Conservation (phyloP, 148 eudicot species). For the Cornus florida region DNA sequence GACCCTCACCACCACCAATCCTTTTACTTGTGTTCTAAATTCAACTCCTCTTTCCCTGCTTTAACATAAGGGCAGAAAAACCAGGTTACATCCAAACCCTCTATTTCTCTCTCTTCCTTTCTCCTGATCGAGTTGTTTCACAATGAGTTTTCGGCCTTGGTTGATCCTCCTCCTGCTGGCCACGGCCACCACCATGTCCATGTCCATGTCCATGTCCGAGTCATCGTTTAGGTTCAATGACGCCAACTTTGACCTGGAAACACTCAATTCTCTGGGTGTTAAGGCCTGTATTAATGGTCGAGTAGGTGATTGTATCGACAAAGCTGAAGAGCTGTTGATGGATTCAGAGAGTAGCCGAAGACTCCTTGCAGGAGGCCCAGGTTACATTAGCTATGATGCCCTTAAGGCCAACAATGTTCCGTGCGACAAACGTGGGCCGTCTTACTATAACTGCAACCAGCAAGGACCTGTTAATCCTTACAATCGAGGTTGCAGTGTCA, state of each 20-base stretch:
- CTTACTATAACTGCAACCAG: conserved; percentile 21
- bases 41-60: background rate
- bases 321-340: conserved; percentile 23
- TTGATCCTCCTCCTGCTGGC: conserved; percentile 8
- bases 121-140: background rate
- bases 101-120: conserved; percentile 6
- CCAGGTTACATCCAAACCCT: background rate
- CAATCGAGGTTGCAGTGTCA: conserved; percentile 11
- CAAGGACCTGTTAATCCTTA: conserved; percentile 16
- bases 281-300: background rate
- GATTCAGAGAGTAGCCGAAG: conserved; percentile 18
- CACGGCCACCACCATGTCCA: background rate
- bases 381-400: conserved; percentile 19
- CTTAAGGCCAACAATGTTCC: conserved; percentile 5
- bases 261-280: background rate
- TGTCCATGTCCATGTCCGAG: background rate
- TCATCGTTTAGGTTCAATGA: conserved; percentile 4
- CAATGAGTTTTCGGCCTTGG: conserved; percentile 7
- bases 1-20: conserved; percentile 12
- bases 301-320: conserved; percentile 13
- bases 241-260: background rate
- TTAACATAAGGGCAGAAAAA: background rate
- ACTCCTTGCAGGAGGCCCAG: background rate
- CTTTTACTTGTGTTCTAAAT: background rate
- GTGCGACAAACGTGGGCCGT: conserved; percentile 13